phyloP scores from a whole-genome alignment of 208 protist species.

The Acanthamoeba royreba region DNA sequence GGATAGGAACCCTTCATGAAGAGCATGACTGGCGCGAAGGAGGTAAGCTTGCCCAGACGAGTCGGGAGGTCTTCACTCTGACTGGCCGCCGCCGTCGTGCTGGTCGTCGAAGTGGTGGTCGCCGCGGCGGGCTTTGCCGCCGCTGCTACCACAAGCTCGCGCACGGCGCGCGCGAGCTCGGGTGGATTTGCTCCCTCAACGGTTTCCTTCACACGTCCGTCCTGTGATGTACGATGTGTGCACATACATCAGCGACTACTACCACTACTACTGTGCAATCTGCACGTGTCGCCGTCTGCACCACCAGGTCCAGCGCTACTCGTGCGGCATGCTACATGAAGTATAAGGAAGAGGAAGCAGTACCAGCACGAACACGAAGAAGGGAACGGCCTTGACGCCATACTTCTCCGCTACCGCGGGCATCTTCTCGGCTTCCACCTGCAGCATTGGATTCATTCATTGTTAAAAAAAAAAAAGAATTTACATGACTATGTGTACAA shows the following conservation, averaged over 20 bases:
- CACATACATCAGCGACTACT: constrained; percentile 73
- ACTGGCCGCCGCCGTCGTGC: not conserved
- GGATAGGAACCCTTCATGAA: constrained; percentile 40
- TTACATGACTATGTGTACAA: not conserved
- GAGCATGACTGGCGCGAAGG: constrained; percentile 33
- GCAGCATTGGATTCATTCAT: constrained; percentile 55
- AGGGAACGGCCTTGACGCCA: constrained; percentile 86
- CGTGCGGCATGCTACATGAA: constrained; percentile 83
- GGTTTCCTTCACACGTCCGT: not conserved
- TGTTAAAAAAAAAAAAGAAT: not conserved
- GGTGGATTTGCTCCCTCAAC: constrained; percentile 38
- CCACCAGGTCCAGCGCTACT: constrained; percentile 79
- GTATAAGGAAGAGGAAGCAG: constrained; percentile 82
- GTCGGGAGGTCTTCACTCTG: not conserved
- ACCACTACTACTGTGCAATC: no score
- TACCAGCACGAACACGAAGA: constrained; percentile 88
- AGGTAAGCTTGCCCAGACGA: not conserved
- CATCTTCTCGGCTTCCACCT: constrained; percentile 81
- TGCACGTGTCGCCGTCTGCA: no score
- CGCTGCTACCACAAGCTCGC: not conserved
- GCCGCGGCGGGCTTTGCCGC: not conserved
- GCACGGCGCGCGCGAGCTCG: not conserved
- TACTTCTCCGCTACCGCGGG: constrained; percentile 82
- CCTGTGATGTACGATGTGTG: constrained; percentile 42
- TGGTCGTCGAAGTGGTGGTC: not conserved